Evolutionary conservation across 495 filamentous ascomycete genomes (phyloP).

Genomic region (Thermothielavioides terrestris): DNA sequence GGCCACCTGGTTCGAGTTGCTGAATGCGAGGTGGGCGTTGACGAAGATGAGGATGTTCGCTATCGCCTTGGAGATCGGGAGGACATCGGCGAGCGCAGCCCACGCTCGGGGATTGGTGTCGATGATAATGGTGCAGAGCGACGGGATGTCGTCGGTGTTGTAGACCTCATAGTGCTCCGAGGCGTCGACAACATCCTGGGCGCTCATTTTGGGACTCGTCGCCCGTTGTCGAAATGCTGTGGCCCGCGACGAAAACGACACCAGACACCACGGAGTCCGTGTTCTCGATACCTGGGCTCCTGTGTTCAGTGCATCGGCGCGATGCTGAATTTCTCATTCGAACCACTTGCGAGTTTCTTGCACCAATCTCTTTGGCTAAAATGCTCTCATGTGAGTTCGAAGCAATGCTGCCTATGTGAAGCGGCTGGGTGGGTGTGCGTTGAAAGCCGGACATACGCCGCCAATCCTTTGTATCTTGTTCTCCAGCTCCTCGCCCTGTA

Average conservation of each 20-base stretch:
- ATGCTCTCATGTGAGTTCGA: not conserved
- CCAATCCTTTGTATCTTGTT: not conserved
- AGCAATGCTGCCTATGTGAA: not conserved
- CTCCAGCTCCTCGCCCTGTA: not conserved
- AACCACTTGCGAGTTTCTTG: too few species aligned
- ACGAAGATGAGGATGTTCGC: slow-evolving; percentile 92
- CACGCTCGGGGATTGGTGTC: slow-evolving; percentile 96
- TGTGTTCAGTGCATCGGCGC: too few species aligned
- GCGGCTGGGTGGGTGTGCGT: too few species aligned
- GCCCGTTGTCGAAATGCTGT: not conserved
- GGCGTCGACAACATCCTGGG: slow-evolving; percentile 75
- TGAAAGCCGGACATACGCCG: too few species aligned
- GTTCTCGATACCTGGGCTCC: not conserved
- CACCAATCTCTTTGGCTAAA: too few species aligned
- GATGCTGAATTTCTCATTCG: too few species aligned
- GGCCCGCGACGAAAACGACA: too few species aligned
- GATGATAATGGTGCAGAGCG: slow-evolving; percentile 82
- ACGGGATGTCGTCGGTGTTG: slow-evolving; percentile 61
- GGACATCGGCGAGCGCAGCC: slow-evolving; percentile 63
- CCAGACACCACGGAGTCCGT: too few species aligned
- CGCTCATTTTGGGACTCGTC: slow-evolving; percentile 21
- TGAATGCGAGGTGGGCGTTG: slow-evolving; percentile 89
- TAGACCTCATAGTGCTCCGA: slow-evolving; percentile 70
- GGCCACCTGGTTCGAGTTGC: slow-evolving; percentile 84
- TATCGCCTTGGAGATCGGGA: slow-evolving; percentile 77